Conservation (phyloP, 2,329 filamentous ascomycete genomes). For the Pestalotiopsis sp. region DNA sequence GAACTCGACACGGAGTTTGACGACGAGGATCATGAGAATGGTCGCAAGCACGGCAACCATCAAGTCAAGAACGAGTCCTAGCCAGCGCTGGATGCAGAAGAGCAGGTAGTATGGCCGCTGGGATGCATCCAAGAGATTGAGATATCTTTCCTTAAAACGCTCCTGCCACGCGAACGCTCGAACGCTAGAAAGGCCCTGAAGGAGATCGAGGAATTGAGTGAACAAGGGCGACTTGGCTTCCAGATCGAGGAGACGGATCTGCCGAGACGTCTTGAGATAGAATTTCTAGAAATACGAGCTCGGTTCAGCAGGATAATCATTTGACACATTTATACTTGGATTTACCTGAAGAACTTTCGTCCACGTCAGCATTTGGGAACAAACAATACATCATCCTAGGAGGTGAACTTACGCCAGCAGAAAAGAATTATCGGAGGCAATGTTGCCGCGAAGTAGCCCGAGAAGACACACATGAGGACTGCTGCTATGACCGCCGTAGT, state of each 20-base stretch:
- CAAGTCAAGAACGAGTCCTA: slow-evolving; percentile 14
- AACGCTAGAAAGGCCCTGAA: slow-evolving; percentile 12
- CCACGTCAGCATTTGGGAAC: slow-evolving; percentile 26
- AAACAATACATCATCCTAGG: background rate
- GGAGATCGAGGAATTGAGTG: slow-evolving; percentile 11
- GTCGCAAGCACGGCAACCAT: slow-evolving; percentile 13
- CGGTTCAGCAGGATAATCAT: background rate
- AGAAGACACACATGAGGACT: slow-evolving; percentile 23
- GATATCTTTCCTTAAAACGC: background rate
- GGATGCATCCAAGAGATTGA: slow-evolving; percentile 11
- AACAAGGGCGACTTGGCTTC: slow-evolving; percentile 3
- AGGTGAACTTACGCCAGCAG: slow-evolving; percentile 16
- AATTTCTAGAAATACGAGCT: background rate
- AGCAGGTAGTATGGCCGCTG: slow-evolving; percentile 13
- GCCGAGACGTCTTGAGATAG: slow-evolving; percentile 4
- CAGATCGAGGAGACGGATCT: slow-evolving; percentile 5
- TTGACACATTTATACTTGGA: background rate
- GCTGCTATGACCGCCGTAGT: slow-evolving; percentile 13
- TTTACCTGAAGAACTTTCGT: background rate
- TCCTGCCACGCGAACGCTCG: slow-evolving; percentile 12
- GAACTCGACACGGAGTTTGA: slow-evolving; percentile 16
- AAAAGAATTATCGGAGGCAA: slow-evolving; percentile 26
- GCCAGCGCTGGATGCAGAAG: slow-evolving; percentile 12
- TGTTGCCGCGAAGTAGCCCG: slow-evolving; percentile 20
- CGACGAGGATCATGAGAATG: slow-evolving; percentile 17